Percentiles rank a stretch among this genome's conserved stretches.
phyloP scores from a whole-genome alignment of 495 filamentous ascomycete genomes.

The Wilcoxina mikolae region DNA sequence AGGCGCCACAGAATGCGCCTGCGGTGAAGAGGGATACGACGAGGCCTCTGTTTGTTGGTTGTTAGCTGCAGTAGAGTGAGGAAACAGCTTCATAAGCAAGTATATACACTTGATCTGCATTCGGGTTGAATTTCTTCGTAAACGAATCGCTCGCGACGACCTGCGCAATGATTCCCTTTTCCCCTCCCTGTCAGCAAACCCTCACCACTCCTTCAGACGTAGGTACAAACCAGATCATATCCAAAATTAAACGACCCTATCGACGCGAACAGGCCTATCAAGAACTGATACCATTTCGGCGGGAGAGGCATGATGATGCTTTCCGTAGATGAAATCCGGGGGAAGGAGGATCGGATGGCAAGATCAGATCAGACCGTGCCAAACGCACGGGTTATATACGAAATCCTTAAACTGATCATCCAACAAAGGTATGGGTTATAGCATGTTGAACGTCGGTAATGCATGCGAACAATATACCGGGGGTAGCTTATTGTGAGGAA shows the following conservation, averaged over 20 bases:
- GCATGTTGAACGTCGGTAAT: too few relatives aligned
- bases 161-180: conserved; percentile 46
- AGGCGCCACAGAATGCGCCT: conserved; percentile 42
- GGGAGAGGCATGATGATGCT: conserved; percentile 17
- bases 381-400: too few relatives aligned
- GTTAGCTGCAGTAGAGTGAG: conserved; percentile 2
- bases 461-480: too few relatives aligned
- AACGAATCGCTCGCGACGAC: conserved; percentile 43
- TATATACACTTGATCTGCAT: conserved; percentile 41
- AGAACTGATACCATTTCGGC: conserved; percentile 35
- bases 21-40: conserved; percentile 59
- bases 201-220: not conserved
- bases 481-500: too few relatives aligned
- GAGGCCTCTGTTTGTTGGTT: conserved; percentile 36
- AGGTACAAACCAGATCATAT: conserved; percentile 26
- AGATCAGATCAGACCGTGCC: too few relatives aligned
- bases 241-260: conserved; percentile 47
- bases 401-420: too few relatives aligned
- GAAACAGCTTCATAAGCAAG: too few relatives aligned
- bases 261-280: conserved; percentile 49
- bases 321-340: not conserved
- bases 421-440: too few relatives aligned
- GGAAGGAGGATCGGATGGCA: not conserved
- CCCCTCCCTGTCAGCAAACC: conserved; percentile 7
- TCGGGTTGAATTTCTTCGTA: conserved; percentile 36